phyloP scores from a whole-genome alignment of 1,139 yeast species.

The Maudiozyma humilis region DNA sequence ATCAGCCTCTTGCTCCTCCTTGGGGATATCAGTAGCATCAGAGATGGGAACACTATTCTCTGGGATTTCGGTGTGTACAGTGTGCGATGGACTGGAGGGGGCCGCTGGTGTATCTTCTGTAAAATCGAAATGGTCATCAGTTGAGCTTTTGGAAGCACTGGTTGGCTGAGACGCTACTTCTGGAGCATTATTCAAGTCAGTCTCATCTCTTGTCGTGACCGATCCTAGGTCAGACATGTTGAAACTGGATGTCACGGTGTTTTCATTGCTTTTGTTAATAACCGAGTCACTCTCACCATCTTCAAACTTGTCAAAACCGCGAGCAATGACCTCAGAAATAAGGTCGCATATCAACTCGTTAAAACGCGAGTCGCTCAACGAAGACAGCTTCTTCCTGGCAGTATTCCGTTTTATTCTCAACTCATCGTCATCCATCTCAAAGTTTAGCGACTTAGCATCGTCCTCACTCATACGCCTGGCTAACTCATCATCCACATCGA shows the following conservation, averaged over 20 bases:
- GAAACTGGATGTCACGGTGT: neutral
- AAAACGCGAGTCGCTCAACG: slow-evolving; percentile 72
- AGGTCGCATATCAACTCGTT: slow-evolving; percentile 91
- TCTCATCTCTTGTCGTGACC: neutral
- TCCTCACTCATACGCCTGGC: slow-evolving; percentile 10
- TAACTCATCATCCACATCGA: slow-evolving; percentile 18
- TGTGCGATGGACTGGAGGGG: neutral
- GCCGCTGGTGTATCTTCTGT: neutral
- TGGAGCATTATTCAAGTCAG: neutral
- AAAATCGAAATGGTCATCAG: neutral
- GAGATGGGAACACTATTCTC: neutral
- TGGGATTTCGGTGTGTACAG: neutral
- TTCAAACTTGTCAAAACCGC: slow-evolving; percentile 42
- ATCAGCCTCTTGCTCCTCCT: neutral
- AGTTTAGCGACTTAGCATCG: neutral
- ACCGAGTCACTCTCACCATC: neutral
- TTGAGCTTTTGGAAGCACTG: no score
- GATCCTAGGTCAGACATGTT: neutral
- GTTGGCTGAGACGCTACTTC: neutral
- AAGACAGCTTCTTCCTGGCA: slow-evolving; percentile 85
- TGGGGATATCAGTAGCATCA: neutral
- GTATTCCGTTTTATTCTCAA: slow-evolving; percentile 92
- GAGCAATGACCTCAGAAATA: slow-evolving; percentile 73
- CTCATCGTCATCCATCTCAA: neutral
- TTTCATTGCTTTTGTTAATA: neutral